These are phyloP conservation scores for Medicago arabica DNA, from an alignment of 306 rosid genomes.

Conservation along the genomic window DNA sequence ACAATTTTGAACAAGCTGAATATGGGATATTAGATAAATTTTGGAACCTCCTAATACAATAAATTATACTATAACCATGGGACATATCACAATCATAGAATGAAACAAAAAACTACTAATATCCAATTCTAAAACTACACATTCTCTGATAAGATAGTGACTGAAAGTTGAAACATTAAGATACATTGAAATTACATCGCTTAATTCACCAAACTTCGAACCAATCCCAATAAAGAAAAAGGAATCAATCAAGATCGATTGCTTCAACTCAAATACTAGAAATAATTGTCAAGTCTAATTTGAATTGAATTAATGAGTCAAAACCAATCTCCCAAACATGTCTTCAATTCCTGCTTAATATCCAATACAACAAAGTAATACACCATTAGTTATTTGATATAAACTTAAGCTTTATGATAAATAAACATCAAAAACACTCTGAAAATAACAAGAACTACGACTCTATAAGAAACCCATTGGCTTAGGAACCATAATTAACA, in stretches of 20 bases:
- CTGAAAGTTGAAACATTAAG: neutral
- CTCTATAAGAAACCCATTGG: neutral
- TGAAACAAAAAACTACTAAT: too few species aligned
- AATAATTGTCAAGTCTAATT: neutral
- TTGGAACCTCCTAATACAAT: too few species aligned
- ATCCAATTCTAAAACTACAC: too few species aligned
- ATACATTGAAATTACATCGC: neutral
- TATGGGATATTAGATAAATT: too few species aligned
- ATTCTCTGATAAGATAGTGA: too few species aligned
- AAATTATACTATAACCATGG: too few species aligned
- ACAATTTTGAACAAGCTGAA: too few species aligned
- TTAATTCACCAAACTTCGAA: constrained; percentile 21
- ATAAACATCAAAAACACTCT: neutral
- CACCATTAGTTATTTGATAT: neutral
- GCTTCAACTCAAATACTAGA: neutral
- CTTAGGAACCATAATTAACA: neutral
- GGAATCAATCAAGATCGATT: constrained; percentile 11
- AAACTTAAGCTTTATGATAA: neutral
- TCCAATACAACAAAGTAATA: neutral
- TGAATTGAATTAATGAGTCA: neutral
- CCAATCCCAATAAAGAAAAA: constrained; percentile 16
- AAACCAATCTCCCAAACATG: neutral
- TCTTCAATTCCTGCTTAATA: neutral
- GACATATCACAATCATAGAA: too few species aligned
- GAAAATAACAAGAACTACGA: constrained; percentile 6